phyloP scores from a whole-genome alignment of 192 early-diverging fungal species.

The Backusella sp. region DNA sequence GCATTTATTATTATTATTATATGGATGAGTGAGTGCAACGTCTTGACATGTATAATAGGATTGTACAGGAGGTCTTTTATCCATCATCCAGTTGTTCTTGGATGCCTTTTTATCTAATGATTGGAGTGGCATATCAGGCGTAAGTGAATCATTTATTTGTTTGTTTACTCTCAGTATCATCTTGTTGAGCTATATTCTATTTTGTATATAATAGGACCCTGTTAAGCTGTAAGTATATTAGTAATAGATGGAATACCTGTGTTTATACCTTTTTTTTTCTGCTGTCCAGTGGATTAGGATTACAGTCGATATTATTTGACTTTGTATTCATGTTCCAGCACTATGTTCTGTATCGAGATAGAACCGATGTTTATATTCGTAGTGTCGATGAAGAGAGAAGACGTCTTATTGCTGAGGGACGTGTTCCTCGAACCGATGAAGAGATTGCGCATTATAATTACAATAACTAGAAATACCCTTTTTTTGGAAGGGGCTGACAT shows the following conservation, averaged over 20 bases:
- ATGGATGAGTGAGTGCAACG: background rate
- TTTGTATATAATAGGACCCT: constrained; percentile 35
- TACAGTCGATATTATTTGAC: constrained; percentile 81
- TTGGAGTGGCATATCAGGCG: constrained; percentile 59
- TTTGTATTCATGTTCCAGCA: constrained; percentile 82
- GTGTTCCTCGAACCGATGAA: constrained; percentile 7
- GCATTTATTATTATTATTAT: background rate
- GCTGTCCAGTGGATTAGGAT: constrained; percentile 61
- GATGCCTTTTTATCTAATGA: constrained; percentile 65
- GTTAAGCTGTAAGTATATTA: constrained; percentile 55
- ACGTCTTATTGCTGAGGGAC: constrained; percentile 30
- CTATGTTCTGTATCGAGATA: constrained; percentile 68
- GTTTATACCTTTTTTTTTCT: constrained; percentile 10
- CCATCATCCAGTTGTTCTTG: constrained; percentile 72
- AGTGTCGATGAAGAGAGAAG: constrained; percentile 36
- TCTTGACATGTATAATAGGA: constrained; percentile 42
- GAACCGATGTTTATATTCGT: constrained; percentile 33
- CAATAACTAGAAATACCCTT: background rate
- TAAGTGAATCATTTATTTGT: constrained; percentile 23
- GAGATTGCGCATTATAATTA: background rate
- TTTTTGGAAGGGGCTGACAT: background rate
- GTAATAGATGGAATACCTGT: background rate
- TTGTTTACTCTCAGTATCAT: background rate
- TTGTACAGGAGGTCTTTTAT: constrained; percentile 78
- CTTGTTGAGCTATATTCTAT: background rate